A percentile compares a stretch with the other conserved stretches of the same genome.
Evolutionary conservation across 148 eudicot genomes (phyloP).

Genomic region (Fallopia convolvulus): DNA sequence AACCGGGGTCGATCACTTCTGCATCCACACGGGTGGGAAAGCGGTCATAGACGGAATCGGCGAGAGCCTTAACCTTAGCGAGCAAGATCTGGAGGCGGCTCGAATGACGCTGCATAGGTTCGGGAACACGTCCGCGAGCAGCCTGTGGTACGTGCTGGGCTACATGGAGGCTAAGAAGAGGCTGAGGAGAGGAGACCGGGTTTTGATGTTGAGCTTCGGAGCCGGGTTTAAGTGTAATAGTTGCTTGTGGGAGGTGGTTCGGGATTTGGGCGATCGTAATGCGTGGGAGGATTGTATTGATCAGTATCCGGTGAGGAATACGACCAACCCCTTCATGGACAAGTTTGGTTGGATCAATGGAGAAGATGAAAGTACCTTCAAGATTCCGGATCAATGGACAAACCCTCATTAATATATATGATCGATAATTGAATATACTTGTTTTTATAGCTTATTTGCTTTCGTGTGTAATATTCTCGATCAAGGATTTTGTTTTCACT

Average conservation of each 20-base stretch:
- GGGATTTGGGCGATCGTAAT: constrained; percentile 43
- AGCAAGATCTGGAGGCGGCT: constrained; percentile 48
- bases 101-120: constrained; percentile 57
- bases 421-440: no score
- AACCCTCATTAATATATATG: not conserved
- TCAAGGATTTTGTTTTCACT: no score
- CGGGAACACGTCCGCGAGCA: constrained; percentile 57
- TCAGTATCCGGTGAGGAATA: constrained; percentile 33
- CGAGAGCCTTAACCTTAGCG: constrained; percentile 23
- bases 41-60: constrained; percentile 59
- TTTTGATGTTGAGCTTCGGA: constrained; percentile 54
- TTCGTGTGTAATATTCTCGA: no score
- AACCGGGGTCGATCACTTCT: constrained; percentile 47
- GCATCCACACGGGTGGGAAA: constrained; percentile 53
- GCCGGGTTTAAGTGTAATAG: constrained; percentile 72
- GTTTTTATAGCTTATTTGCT: no score
- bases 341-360: constrained; percentile 56
- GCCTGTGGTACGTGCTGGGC: constrained; percentile 52
- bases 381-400: constrained; percentile 14
- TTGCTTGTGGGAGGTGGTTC: constrained; percentile 62
- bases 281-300: constrained; percentile 51
- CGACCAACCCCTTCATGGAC: constrained; percentile 49
- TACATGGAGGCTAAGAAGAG: constrained; percentile 58
- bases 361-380: constrained; percentile 32
- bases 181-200: constrained; percentile 38